Percentiles rank a stretch among this genome's conserved stretches.
These are phyloP conservation scores for Astrocystis sublimbata DNA, from an alignment of 495 filamentous ascomycete genomes.

Conservation along the genomic window DNA sequence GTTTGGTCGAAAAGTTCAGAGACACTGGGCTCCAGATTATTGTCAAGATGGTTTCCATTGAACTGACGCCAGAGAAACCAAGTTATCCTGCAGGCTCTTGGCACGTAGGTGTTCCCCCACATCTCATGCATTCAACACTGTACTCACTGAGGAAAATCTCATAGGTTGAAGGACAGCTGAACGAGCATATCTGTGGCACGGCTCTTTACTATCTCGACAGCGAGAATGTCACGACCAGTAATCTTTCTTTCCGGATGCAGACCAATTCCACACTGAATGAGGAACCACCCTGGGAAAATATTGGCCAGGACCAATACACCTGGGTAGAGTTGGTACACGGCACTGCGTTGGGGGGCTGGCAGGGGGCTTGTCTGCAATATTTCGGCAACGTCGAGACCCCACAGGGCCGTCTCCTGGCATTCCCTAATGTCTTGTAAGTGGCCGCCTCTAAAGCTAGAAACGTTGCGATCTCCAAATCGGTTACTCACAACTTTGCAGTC, in stretches of 20 bases:
- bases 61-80: slow-evolving; percentile 61
- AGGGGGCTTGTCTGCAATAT: slow-evolving; percentile 28
- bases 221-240: slow-evolving; percentile 58
- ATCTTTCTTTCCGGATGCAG: slow-evolving; percentile 54
- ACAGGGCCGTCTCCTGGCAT: slow-evolving; percentile 39
- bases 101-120: slow-evolving; percentile 41
- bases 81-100: slow-evolving; percentile 30
- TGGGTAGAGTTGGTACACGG: slow-evolving; percentile 32
- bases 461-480: background rate
- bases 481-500: slow-evolving; percentile 21
- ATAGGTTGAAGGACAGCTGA: slow-evolving; percentile 53
- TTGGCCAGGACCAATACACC: slow-evolving; percentile 25
- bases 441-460: background rate
- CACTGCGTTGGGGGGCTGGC: slow-evolving; percentile 2
- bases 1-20: slow-evolving; percentile 38
- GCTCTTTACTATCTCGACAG: slow-evolving; percentile 63
- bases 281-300: background rate
- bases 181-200: slow-evolving; percentile 60
- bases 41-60: slow-evolving; percentile 63
- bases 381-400: slow-evolving; percentile 35
- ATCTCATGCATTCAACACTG: slow-evolving; percentile 23
- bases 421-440: slow-evolving; percentile 42
- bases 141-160: slow-evolving; percentile 28
- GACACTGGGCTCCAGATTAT: slow-evolving; percentile 59
- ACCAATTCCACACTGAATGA: slow-evolving; percentile 32